Evolutionary conservation across 495 filamentous ascomycete genomes (phyloP).

Genomic region (Penicillium waksmanii): DNA sequence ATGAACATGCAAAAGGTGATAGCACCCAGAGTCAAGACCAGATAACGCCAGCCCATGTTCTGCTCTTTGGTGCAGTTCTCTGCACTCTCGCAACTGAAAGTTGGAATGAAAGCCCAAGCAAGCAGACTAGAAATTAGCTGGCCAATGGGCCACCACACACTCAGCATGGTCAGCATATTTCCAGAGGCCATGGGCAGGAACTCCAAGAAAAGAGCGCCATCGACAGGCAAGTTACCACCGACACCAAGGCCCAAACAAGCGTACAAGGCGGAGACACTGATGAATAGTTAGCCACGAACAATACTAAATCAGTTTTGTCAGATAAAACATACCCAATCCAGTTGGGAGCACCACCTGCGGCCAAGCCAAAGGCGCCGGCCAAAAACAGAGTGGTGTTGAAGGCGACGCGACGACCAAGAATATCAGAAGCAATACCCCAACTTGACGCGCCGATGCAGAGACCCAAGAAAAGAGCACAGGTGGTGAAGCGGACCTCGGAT

Average conservation of each 20-base stretch:
- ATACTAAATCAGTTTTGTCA: neutral
- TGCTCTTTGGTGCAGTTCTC: slow-evolving; percentile 58
- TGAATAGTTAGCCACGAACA: neutral
- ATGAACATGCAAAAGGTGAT: slow-evolving; percentile 72
- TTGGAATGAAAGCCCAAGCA: slow-evolving; percentile 61
- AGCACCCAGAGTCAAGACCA: slow-evolving; percentile 70
- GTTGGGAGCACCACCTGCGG: slow-evolving; percentile 53
- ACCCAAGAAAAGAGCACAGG: slow-evolving; percentile 58
- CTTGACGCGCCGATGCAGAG: slow-evolving; percentile 62
- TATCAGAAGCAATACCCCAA: slow-evolving; percentile 62
- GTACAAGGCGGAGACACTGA: slow-evolving; percentile 47
- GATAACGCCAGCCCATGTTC: slow-evolving; percentile 86
- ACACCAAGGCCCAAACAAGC: slow-evolving; percentile 58
- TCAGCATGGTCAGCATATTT: slow-evolving; percentile 58
- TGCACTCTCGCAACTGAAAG: slow-evolving; percentile 49
- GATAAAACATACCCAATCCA: slow-evolving; percentile 50
- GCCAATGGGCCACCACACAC: slow-evolving; percentile 64
- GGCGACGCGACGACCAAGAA: slow-evolving; percentile 60
- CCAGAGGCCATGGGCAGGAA: slow-evolving; percentile 59
- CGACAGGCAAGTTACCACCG: slow-evolving; percentile 62
- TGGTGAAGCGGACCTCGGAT: slow-evolving; percentile 57
- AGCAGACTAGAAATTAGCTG: slow-evolving; percentile 56
- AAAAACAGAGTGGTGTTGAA: slow-evolving; percentile 63
- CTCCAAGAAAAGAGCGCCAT: slow-evolving; percentile 63
- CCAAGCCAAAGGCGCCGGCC: slow-evolving; percentile 57